Conservation (phyloP, 805 yeast species). For the Kuraishia ogatae region DNA sequence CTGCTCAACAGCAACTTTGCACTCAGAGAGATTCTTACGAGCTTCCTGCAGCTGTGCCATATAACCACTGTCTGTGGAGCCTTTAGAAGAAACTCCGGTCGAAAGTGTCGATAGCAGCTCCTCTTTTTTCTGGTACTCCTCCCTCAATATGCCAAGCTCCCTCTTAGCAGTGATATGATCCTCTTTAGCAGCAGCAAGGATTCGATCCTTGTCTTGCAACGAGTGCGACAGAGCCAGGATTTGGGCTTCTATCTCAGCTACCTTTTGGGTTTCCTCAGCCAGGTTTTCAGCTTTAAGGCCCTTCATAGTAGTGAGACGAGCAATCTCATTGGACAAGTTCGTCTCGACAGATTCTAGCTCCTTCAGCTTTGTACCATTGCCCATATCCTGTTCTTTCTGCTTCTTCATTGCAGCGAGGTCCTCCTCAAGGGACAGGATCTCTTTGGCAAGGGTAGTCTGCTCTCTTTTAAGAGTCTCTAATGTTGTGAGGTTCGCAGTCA, state of each 20-base stretch:
- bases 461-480: conserved; percentile 32
- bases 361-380: conserved; percentile 51
- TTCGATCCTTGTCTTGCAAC: conserved; percentile 25
- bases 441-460: conserved; percentile 39
- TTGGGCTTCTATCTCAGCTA: conserved; percentile 22
- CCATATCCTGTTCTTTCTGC: conserved; percentile 48
- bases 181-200: conserved; percentile 31
- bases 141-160: conserved; percentile 35
- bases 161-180: conserved; percentile 36
- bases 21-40: conserved; percentile 43
- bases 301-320: conserved; percentile 57
- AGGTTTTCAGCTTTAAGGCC: conserved; percentile 51
- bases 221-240: conserved; percentile 24
- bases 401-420: conserved; percentile 48
- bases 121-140: conserved; percentile 48
- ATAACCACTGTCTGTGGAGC: conserved; percentile 72
- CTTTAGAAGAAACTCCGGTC: conserved; percentile 85
- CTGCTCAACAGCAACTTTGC: conserved; percentile 50
- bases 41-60: conserved; percentile 59
- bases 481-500: conserved; percentile 30
- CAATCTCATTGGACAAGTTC: conserved; percentile 49
- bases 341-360: conserved; percentile 52
- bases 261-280: conserved; percentile 39
- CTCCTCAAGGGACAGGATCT: conserved; percentile 47
- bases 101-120: conserved; percentile 75